These are phyloP conservation scores for Sonneratia alba DNA, from an alignment of 345 rosid genomes.

Conservation along the genomic window DNA sequence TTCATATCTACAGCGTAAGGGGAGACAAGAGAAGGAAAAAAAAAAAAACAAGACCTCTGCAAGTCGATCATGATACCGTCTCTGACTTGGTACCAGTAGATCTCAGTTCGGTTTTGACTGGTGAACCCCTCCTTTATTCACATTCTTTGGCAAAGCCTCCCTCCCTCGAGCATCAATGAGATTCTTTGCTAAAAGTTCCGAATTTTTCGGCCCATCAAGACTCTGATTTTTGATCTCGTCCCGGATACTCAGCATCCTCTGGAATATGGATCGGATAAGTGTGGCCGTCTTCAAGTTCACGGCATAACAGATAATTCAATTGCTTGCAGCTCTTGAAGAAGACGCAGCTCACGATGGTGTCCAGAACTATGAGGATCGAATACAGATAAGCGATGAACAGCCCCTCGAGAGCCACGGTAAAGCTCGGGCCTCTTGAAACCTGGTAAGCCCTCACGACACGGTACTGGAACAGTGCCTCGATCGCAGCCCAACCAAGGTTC, in stretches of 20 bases:
- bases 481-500: slow-evolving; percentile 48
- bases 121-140: no score
- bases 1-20: no score
- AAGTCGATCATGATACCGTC: no score
- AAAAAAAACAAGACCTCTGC: no score
- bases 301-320: slow-evolving; percentile 1
- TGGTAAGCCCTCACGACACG: slow-evolving; percentile 37
- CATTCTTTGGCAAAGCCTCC: no score
- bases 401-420: slow-evolving; percentile 37
- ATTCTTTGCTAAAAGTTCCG: no score
- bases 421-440: slow-evolving; percentile 19
- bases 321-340: slow-evolving; percentile 69
- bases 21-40: no score
- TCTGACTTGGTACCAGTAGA: no score
- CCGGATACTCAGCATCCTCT: not conserved
- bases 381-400: slow-evolving; percentile 56
- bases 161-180: no score
- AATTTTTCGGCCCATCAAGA: no score
- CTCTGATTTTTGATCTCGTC: not conserved
- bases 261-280: slow-evolving; percentile 19
- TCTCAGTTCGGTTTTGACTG: no score
- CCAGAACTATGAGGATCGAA: slow-evolving; percentile 56
- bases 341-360: slow-evolving; percentile 47
- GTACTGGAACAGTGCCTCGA: slow-evolving; percentile 74
- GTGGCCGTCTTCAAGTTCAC: no score